Evolutionary conservation across 108 stramenopile genomes (phyloP), one percentile per base, ranked within the genome.

Genomic region (Asterionellopsis glacialis): DNA sequence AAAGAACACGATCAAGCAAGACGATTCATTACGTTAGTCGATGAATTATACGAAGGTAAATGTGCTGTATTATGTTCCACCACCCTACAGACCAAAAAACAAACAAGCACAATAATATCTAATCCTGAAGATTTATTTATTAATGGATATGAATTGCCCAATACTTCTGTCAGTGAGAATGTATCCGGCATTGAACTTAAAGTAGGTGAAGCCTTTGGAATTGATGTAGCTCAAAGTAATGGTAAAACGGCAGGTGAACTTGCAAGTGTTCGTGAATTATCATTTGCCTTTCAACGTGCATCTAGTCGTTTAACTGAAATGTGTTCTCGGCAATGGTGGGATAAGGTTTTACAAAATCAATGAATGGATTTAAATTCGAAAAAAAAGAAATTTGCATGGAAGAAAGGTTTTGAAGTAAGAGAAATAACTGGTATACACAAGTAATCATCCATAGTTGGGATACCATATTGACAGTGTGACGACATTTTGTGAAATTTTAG

Each of bases 21-120:
- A 61, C 85, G 98, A 53, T 97, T 99, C 67, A 98, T 99, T 63
- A 98, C 95, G 16, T 72, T 99, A 55, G 73, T 99, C 48, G 98
- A 99, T 72, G 94, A 95, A 59, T 68, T 99, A 41, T 99, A 98
- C 73, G 98, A 99, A 69, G 76, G 75, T 13, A 76, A 76, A 26
- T 89, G 81, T 47, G 81, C 77, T 43, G 56, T 93, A 42, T 33
- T 87, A 7, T 86, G 86, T 59, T 76, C 64, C 51, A 62, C 75
- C n/a, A n/a, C n/a, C n/a, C n/a, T n/a, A n/a, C n/a, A n/a, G n/a
- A n/a, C n/a, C n/a, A n/a, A n/a, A n/a, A n/a, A n/a, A n/a, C n/a
- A n/a, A n/a, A n/a, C n/a, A n/a, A n/a, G n/a, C n/a, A n/a, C n/a
- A n/a, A n/a, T n/a, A n/a, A 21, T 27, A 9, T 11, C 21, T 28